These are phyloP conservation scores for Colletotrichum nymphaeae DNA, from an alignment of 2,329 filamentous ascomycete species.

Conservation along the genomic window DNA sequence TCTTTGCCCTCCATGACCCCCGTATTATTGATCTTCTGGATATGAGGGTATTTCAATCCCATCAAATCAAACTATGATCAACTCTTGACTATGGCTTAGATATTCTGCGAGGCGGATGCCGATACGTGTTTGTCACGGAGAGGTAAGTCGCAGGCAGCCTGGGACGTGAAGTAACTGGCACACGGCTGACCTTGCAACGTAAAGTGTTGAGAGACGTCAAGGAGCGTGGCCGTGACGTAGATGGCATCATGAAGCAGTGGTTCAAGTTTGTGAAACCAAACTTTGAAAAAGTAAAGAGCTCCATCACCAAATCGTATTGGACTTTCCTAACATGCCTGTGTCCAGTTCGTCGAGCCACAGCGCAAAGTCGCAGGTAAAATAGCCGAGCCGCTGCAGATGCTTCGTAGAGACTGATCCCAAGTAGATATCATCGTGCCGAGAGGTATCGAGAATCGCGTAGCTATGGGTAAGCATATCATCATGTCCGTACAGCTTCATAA, in stretches of 20 bases:
- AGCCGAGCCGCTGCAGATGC: not conserved
- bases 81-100: slow-evolving; percentile 57
- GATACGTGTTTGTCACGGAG: slow-evolving; percentile 92
- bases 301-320: too few relatives aligned
- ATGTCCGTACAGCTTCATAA: not conserved
- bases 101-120: slow-evolving; percentile 96
- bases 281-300: slow-evolving; percentile 74
- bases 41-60: slow-evolving; percentile 74
- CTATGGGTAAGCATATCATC: slow-evolving; percentile 71
- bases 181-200: slow-evolving; percentile 24
- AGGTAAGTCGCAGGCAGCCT: slow-evolving; percentile 65
- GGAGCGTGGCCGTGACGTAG: slow-evolving; percentile 89
- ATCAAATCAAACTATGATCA: not conserved
- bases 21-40: slow-evolving; percentile 89
- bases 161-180: slow-evolving; percentile 28
- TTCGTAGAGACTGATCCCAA: slow-evolving; percentile 28
- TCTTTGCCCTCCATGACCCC: slow-evolving; percentile 91
- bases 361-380: slow-evolving; percentile 80
- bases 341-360: slow-evolving; percentile 87
- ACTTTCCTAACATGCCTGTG: not conserved
- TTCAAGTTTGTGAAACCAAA: slow-evolving; percentile 97
- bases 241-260: slow-evolving; percentile 98
- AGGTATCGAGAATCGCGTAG: slow-evolving; percentile 93
- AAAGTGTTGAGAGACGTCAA: slow-evolving; percentile 87
- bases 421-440: slow-evolving; percentile 92